phyloP scores from a whole-genome alignment of 2,329 filamentous ascomycete genomes.

The Colletotrichum australisinense region DNA sequence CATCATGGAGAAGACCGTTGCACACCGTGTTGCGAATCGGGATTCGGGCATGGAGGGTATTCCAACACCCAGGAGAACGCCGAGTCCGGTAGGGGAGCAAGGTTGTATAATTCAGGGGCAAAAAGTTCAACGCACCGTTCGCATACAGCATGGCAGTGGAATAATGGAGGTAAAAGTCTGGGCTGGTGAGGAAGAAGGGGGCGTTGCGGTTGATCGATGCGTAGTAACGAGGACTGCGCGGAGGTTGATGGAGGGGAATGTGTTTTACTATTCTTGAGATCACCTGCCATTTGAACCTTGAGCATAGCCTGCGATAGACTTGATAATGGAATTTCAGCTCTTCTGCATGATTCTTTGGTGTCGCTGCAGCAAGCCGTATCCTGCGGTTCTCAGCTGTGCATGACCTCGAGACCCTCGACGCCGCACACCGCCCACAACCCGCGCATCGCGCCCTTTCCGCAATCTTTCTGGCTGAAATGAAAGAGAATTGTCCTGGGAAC shows the following conservation, averaged over 20 bases:
- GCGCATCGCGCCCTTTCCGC: neutral
- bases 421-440: no score
- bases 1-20: slow-evolving; percentile 54
- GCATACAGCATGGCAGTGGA: slow-evolving; percentile 44
- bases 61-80: slow-evolving; percentile 38
- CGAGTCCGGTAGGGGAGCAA: slow-evolving; percentile 35
- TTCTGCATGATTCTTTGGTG: no score
- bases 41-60: neutral
- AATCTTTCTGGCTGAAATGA: neutral
- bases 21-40: slow-evolving; percentile 35
- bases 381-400: no score
- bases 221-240: slow-evolving; percentile 45
- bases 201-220: slow-evolving; percentile 40
- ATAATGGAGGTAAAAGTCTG: slow-evolving; percentile 42
- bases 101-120: no score
- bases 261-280: slow-evolving; percentile 40
- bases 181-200: slow-evolving; percentile 35
- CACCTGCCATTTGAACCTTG: no score
- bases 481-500: no score
- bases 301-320: slow-evolving; percentile 6
- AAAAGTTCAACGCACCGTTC: slow-evolving; percentile 2
- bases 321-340: no score
- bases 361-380: neutral
- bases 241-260: slow-evolving; percentile 46
- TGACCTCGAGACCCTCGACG: no score